phyloP scores from a whole-genome alignment of 148 eudicot species.

The Rhododendron kiyosumense region DNA sequence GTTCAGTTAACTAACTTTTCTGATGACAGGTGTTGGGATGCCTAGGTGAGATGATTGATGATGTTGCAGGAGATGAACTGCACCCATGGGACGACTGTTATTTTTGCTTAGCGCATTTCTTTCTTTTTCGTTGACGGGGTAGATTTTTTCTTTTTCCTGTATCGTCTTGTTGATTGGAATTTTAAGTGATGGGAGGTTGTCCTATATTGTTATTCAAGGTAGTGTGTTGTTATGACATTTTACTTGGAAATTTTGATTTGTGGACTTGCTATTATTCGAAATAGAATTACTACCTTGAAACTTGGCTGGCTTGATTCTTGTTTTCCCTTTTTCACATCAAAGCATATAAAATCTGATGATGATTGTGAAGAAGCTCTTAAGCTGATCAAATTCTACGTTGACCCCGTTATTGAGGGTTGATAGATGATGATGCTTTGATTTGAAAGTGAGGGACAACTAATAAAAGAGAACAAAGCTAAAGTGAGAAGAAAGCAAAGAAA shows the following conservation, averaged over 20 bases:
- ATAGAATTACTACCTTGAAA: background rate
- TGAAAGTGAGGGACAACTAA: background rate
- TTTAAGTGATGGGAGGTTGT: background rate
- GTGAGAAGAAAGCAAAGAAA: background rate
- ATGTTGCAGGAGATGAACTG: background rate
- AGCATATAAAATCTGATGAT: too few species aligned
- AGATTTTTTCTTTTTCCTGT: background rate
- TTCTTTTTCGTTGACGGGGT: background rate
- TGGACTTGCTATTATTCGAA: background rate
- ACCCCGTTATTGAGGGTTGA: background rate
- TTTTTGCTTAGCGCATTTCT: background rate
- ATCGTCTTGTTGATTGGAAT: background rate
- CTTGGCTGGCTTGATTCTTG: background rate
- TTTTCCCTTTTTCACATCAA: too few species aligned
- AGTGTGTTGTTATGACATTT: background rate
- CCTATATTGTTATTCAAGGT: background rate
- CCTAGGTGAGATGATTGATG: background rate
- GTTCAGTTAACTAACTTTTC: background rate
- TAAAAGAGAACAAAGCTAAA: background rate
- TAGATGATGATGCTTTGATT: background rate
- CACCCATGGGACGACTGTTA: background rate
- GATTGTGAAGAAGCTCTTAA: too few species aligned
- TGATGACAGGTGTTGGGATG: background rate
- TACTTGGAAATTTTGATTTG: constrained; percentile 5
- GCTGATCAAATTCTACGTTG: background rate